phyloP scores from a whole-genome alignment of 2,329 filamentous ascomycete genomes.

The Tolypocladium nubicola region DNA sequence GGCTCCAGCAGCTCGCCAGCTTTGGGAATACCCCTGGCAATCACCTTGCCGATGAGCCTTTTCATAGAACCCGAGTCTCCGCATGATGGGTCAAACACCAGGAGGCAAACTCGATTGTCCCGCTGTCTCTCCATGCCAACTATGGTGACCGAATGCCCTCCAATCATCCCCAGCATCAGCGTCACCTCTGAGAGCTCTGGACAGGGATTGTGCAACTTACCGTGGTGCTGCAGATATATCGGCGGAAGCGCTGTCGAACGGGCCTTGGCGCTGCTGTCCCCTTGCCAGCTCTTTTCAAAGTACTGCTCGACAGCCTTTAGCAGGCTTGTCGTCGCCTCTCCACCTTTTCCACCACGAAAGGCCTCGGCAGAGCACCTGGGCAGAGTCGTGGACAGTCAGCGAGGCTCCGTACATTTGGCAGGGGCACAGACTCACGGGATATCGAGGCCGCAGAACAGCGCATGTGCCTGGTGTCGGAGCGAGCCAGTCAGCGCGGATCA shows the following conservation, averaged over 20 bases:
- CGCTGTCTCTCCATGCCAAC: constrained; percentile 66
- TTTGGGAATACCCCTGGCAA: constrained; percentile 30
- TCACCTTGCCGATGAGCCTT: constrained; percentile 40
- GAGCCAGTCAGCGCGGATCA: not conserved
- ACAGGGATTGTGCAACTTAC: constrained; percentile 24
- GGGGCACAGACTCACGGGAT: constrained; percentile 43
- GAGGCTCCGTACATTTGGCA: not conserved
- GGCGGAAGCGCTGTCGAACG: constrained; percentile 64
- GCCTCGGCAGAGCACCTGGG: constrained; percentile 51
- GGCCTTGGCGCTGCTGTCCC: constrained; percentile 46
- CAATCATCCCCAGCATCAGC: not conserved
- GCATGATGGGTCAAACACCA: constrained; percentile 86
- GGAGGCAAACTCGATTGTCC: constrained; percentile 55
- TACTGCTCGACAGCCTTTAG: constrained; percentile 62
- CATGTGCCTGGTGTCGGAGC: constrained; percentile 50
- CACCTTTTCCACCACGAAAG: constrained; percentile 37
- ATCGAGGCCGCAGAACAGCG: constrained; percentile 59
- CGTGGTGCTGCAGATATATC: constrained; percentile 81
- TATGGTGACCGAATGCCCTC: constrained; percentile 82
- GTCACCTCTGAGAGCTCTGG: not conserved
- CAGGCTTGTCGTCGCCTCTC: constrained; percentile 42
- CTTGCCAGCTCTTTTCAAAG: constrained; percentile 45
- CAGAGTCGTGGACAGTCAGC: not conserved
- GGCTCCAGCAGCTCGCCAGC: constrained; percentile 45
- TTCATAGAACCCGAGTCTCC: constrained; percentile 55